Evolutionary conservation across 495 filamentous ascomycete species (phyloP).

Genomic region (Penicillium psychrofluorescens): DNA sequence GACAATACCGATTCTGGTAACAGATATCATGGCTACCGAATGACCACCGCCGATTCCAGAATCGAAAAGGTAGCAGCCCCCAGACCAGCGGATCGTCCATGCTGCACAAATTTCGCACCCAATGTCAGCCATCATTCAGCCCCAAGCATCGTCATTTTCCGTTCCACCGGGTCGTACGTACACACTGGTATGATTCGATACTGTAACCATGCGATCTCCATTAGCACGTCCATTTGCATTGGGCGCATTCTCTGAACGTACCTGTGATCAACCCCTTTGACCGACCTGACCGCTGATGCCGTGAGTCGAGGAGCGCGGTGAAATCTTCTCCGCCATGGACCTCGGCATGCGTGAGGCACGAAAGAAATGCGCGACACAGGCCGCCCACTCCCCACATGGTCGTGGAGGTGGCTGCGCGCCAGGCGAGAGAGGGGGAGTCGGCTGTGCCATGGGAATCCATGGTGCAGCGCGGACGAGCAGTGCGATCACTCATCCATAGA

Average conservation of each 20-base stretch:
- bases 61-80: conserved; percentile 71
- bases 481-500: conserved; percentile 24
- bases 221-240: conserved; percentile 7
- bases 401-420: conserved; percentile 33
- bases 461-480: conserved; percentile 16
- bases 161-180: conserved; percentile 51
- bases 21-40: conserved; percentile 92
- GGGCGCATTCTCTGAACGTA: conserved; percentile 26
- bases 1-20: conserved; percentile 40
- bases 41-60: conserved; percentile 74
- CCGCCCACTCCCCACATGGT: conserved; percentile 39
- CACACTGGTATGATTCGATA: conserved; percentile 95
- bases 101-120: conserved; percentile 35
- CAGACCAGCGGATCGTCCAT: conserved; percentile 92
- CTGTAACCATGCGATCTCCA: conserved; percentile 30
- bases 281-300: conserved; percentile 60
- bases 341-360: conserved; percentile 40
- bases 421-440: conserved; percentile 34
- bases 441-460: conserved; percentile 36
- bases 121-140: conserved; percentile 22
- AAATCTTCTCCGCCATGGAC: conserved; percentile 68
- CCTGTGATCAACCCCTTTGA: conserved; percentile 79
- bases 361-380: conserved; percentile 42
- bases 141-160: conserved; percentile 2
- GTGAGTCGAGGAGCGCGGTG: conserved; percentile 63